phyloP scores from a whole-genome alignment of 1,284 basidiomycete species.

The Ceratobasidium sp. region DNA sequence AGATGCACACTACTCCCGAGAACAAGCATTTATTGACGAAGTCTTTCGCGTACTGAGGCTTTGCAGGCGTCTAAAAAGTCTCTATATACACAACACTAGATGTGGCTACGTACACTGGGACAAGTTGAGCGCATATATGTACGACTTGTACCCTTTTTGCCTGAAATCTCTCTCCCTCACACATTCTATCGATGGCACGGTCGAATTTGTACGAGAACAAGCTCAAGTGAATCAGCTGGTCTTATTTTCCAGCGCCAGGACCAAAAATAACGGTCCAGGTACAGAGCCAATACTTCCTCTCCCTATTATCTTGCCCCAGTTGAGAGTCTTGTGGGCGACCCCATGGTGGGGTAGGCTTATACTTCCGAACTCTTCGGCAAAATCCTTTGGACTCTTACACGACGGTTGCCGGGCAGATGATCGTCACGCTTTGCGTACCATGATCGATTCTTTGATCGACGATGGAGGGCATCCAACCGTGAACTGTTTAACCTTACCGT shows the following conservation, averaged over 20 bases:
- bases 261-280: background rate
- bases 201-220: constrained; percentile 19
- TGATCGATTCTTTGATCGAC: constrained; percentile 6
- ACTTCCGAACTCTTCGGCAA: constrained; percentile 7
- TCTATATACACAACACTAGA: constrained; percentile 3
- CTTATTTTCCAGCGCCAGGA: background rate
- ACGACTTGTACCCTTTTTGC: constrained; percentile 9
- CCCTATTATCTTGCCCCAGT: background rate
- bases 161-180: constrained; percentile 5
- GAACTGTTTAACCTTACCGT: background rate
- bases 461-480: constrained; percentile 15
- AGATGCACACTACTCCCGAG: background rate
- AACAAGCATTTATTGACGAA: background rate
- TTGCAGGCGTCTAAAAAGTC: background rate
- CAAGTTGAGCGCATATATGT: background rate
- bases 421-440: background rate
- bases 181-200: constrained; percentile 8
- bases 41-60: constrained; percentile 9
- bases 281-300: background rate
- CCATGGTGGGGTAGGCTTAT: constrained; percentile 14
- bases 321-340: constrained; percentile 19
- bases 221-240: background rate
- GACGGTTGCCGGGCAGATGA: constrained; percentile 2
- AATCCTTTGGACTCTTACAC: constrained; percentile 17
- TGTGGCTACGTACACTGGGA: background rate